Evolutionary conservation across 2,329 filamentous ascomycete genomes (phyloP).

Genomic region (Fusarium ambrosium): DNA sequence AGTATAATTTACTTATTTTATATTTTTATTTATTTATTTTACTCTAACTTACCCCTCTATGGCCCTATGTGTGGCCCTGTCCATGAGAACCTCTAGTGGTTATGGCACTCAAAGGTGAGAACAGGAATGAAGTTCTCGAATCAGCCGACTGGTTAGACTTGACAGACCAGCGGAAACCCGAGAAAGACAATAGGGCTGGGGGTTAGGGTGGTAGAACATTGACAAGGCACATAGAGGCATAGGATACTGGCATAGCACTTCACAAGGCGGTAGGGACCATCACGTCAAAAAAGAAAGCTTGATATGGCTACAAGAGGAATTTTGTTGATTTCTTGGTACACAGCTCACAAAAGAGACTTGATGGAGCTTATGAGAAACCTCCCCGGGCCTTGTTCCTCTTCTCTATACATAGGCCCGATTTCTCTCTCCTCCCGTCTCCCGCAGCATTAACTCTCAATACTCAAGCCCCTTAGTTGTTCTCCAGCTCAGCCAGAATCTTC

Average conservation of each 20-base stretch:
- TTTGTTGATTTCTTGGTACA: conserved; percentile 70
- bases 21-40: too few species aligned
- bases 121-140: not conserved
- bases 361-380: conserved; percentile 67
- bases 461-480: conserved; percentile 67
- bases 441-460: conserved; percentile 52
- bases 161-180: not conserved
- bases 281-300: conserved; percentile 45
- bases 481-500: conserved; percentile 98
- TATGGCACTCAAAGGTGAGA: not conserved
- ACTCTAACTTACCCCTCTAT: too few species aligned
- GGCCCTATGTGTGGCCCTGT: not conserved
- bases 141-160: not conserved
- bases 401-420: conserved; percentile 68
- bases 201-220: not conserved
- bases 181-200: not conserved
- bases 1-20: too few species aligned
- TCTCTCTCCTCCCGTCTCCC: conserved; percentile 50
- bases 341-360: conserved; percentile 72
- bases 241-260: not conserved
- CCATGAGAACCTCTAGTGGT: not conserved
- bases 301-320: conserved; percentile 60
- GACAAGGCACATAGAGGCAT: not conserved
- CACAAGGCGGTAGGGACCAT: not conserved
- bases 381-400: conserved; percentile 65